Evolutionary conservation across 2,329 filamentous ascomycete species (phyloP), one percentile per base, ranked within the genome.

Genomic region (Septoria linicola): DNA sequence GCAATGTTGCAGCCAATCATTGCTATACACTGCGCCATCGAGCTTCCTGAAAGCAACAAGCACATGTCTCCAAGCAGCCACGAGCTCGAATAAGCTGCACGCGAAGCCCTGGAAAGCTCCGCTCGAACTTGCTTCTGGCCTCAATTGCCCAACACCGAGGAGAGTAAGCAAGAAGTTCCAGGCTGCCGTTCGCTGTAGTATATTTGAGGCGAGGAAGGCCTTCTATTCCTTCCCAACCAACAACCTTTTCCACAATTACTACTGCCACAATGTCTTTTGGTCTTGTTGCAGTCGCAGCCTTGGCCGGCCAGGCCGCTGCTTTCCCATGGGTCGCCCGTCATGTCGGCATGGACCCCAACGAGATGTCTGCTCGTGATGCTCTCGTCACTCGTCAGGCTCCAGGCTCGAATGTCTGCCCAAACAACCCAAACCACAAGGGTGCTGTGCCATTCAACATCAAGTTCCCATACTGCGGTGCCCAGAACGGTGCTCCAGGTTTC

Each of bases 301-400:
- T 66, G 49, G 44, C 59, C 47, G 51, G 59, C 42, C 54, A 53
- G 53, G 65, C 61, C 20, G 59, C 55, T 16, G 69, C 71, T 13
- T 74, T 71, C 50, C 72, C 71, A 13, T 74, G 67, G 54, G 70
- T 74, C 8, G 63, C 66, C 6, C 44, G 67, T 5, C 63, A 68
- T 10, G 52, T 55, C 20, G 52, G 49, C 19, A 58, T 52, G 42
- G 49, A 53, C 20, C 32, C 42, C 11, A 30, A 27, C 10, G 51
- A 52, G 44, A 54, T 57, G 48, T 67, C 68, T 7, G 65, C 32
- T 4, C 43, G 72, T 13, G 68, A 73, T 51, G 64, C 61, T 4
- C 59, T 46, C 23, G 68, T 17, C 66, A 69, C 21, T 20, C 25
- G 42, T 34, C 37, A 48, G 19, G 23, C 19, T 2, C 55, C 52